A percentile compares a stretch with the other conserved stretches of the same genome.
phyloP scores from a whole-genome alignment of 495 filamentous ascomycete genomes.

The Penicillium simplicissimum region DNA sequence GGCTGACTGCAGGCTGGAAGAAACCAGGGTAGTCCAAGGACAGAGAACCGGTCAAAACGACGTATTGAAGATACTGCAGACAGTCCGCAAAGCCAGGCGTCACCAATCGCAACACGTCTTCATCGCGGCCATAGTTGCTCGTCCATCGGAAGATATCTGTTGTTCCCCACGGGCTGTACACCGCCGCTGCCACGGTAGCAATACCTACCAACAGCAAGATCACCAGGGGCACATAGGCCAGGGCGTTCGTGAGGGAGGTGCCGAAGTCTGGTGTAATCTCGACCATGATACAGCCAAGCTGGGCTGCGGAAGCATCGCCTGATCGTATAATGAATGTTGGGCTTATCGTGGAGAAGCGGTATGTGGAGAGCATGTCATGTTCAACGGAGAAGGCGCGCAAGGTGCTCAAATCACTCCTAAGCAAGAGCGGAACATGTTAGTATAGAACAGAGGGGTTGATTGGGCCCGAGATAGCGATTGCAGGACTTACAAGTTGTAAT shows the following conservation, averaged over 20 bases:
- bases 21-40: slow-evolving; percentile 90
- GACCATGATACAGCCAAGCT: slow-evolving; percentile 76
- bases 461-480: neutral
- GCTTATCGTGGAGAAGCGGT: slow-evolving; percentile 79
- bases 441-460: neutral
- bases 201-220: slow-evolving; percentile 78
- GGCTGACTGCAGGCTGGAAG: slow-evolving; percentile 87
- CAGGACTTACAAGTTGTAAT: slow-evolving; percentile 55
- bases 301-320: slow-evolving; percentile 61
- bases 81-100: slow-evolving; percentile 97
- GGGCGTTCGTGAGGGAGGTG: slow-evolving; percentile 56
- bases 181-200: slow-evolving; percentile 78
- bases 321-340: slow-evolving; percentile 70
- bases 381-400: slow-evolving; percentile 72
- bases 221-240: slow-evolving; percentile 78
- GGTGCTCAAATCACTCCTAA: slow-evolving; percentile 51
- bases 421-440: neutral
- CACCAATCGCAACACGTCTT: slow-evolving; percentile 86
- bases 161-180: slow-evolving; percentile 92
- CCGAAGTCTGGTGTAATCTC: slow-evolving; percentile 81
- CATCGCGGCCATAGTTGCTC: slow-evolving; percentile 93
- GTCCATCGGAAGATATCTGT: slow-evolving; percentile 89
- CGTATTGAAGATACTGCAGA: slow-evolving; percentile 94
- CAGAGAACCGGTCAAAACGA: slow-evolving; percentile 81
- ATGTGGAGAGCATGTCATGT: slow-evolving; percentile 76